phyloP scores from a whole-genome alignment of 768 basidiomycete species.

The Amanita inopinata region DNA sequence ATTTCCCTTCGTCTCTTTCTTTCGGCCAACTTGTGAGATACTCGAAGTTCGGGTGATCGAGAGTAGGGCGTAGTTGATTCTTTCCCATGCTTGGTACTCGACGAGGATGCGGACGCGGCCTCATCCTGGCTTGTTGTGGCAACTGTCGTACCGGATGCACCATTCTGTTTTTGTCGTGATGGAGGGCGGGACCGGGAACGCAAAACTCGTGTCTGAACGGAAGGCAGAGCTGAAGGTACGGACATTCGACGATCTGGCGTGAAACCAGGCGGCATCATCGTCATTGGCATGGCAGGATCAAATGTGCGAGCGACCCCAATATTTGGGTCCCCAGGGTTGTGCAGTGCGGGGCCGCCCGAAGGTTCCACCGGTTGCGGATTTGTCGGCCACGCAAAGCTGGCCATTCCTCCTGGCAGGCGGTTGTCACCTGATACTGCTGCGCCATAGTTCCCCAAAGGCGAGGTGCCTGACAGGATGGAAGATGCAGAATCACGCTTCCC shows the following conservation, averaged over 20 bases:
- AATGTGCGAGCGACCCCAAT: slow-evolving; percentile 33
- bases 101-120: slow-evolving; percentile 25
- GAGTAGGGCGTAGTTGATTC: slow-evolving; percentile 77
- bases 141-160: slow-evolving; percentile 30
- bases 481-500: slow-evolving; percentile 71
- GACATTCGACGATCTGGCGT: slow-evolving; percentile 69
- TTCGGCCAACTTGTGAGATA: slow-evolving; percentile 96
- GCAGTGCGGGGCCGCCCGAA: slow-evolving; percentile 26
- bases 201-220: slow-evolving; percentile 32
- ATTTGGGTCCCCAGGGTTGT: slow-evolving; percentile 37
- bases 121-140: slow-evolving; percentile 38
- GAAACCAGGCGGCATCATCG: slow-evolving; percentile 51
- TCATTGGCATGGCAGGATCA: slow-evolving; percentile 36
- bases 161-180: slow-evolving; percentile 44
- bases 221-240: slow-evolving; percentile 25
- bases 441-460: slow-evolving; percentile 37
- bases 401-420: slow-evolving; percentile 50
- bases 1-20: slow-evolving; percentile 96
- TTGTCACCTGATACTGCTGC: slow-evolving; percentile 39
- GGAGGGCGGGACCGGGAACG: slow-evolving; percentile 66
- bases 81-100: slow-evolving; percentile 31
- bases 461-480: slow-evolving; percentile 56
- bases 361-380: slow-evolving; percentile 27
- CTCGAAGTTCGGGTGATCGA: slow-evolving; percentile 86
- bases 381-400: slow-evolving; percentile 67